Evolutionary conservation across 371 early-diverging fungal species (phyloP).

Genomic region (Mucor indicus): DNA sequence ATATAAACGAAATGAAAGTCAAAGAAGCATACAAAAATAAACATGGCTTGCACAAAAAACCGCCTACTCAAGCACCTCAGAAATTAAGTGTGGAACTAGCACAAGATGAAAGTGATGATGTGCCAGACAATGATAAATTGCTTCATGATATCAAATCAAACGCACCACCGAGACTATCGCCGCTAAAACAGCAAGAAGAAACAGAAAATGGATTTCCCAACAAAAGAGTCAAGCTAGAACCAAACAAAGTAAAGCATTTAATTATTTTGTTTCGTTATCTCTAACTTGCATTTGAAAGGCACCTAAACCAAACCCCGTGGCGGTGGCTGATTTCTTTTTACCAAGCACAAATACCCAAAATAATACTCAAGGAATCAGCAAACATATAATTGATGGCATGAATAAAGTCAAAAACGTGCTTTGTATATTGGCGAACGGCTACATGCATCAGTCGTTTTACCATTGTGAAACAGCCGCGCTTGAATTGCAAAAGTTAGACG

Average conservation of each 20-base stretch:
- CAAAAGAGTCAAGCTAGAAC: not conserved
- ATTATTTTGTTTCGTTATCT: too few relatives aligned
- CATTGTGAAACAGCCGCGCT: conserved; percentile 25
- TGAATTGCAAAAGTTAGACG: conserved; percentile 33
- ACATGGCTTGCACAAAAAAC: conserved; percentile 41
- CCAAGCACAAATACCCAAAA: not conserved
- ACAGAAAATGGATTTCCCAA: not conserved
- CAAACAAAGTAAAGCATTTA: not conserved
- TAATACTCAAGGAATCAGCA: not conserved
- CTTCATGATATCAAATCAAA: conserved; percentile 6
- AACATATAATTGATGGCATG: conserved; percentile 25
- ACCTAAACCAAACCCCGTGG: too few relatives aligned
- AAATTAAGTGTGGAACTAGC: conserved; percentile 16
- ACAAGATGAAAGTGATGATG: conserved; percentile 1
- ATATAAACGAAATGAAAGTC: conserved; percentile 25
- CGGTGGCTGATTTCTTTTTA: conserved; percentile 2
- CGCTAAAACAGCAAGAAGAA: too few relatives aligned
- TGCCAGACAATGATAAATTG: not conserved
- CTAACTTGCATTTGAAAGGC: too few relatives aligned
- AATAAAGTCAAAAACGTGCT: conserved; percentile 28
- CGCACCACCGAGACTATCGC: not conserved
- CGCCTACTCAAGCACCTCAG: conserved; percentile 22
- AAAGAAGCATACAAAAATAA: conserved; percentile 36
- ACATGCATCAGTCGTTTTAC: conserved; percentile 30
- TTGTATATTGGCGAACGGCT: conserved; percentile 28